These are phyloP conservation scores for Silene vulgaris DNA, from an alignment of 179 eudicot genomes.

Conservation along the genomic window DNA sequence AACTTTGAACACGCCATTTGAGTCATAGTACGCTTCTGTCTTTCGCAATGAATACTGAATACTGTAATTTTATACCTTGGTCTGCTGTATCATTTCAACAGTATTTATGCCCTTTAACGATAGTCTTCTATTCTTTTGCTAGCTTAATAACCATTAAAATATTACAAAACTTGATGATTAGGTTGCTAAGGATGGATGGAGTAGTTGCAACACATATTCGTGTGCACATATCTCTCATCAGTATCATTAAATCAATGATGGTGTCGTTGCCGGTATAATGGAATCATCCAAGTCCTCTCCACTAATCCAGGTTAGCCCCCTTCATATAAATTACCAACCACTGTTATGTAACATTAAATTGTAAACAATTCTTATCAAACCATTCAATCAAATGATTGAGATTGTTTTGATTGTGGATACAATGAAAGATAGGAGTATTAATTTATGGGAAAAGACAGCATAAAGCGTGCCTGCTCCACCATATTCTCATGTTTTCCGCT, in stretches of 20 bases:
- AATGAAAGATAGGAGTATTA: neutral
- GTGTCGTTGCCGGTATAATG: conserved; percentile 19
- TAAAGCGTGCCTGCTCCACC: neutral
- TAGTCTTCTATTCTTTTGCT: neutral
- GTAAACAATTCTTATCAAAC: conserved; percentile 16
- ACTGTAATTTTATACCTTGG: neutral
- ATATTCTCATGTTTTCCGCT: neutral
- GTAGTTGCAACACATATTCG: conserved; percentile 25
- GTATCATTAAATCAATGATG: conserved; percentile 16
- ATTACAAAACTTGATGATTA: conserved; percentile 4
- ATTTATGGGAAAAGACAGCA: conserved; percentile 11
- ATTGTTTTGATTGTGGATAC: neutral
- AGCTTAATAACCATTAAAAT: neutral
- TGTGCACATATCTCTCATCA: conserved; percentile 24
- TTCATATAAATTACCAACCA: conserved; percentile 29
- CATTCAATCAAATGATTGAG: conserved; percentile 17
- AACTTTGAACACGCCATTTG: too few species aligned
- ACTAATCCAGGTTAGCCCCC: conserved; percentile 35
- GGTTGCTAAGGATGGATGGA: conserved; percentile 21
- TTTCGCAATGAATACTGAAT: too few species aligned
- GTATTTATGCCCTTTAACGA: neutral
- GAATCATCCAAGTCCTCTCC: neutral
- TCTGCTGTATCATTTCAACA: neutral
- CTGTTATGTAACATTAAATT: conserved; percentile 19
- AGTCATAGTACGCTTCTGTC: too few species aligned